These are phyloP conservation scores for Mortierella sp. DNA, from an alignment of 371 early-diverging fungal species.

Conservation along the genomic window DNA sequence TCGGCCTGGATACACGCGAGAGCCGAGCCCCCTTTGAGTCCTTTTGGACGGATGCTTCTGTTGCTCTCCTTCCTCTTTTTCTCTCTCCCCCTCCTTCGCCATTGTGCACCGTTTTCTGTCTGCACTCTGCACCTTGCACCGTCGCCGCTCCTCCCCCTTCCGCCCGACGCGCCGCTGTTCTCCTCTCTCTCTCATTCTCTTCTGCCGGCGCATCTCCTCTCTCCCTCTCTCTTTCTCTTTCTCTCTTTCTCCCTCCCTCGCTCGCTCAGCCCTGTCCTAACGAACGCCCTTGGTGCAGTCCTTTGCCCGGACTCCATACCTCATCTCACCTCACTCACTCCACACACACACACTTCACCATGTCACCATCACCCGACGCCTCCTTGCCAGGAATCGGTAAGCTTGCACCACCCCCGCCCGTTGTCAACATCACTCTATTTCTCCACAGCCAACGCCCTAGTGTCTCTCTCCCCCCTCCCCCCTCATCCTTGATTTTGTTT, in stretches of 20 bases:
- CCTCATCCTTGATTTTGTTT: not conserved
- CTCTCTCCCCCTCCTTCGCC: too few species aligned
- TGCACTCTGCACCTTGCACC: too few species aligned
- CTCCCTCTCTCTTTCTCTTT: not conserved
- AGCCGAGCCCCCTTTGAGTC: too few species aligned
- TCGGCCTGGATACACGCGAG: too few species aligned
- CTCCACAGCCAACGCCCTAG: conserved; percentile 9
- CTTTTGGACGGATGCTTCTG: too few species aligned
- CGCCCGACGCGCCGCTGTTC: too few species aligned
- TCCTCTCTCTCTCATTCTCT: too few species aligned
- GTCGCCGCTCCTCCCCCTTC: too few species aligned
- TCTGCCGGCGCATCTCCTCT: not conserved
- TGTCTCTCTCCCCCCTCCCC: not conserved
- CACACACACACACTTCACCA: conserved; percentile 4
- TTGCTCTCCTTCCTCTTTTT: too few species aligned
- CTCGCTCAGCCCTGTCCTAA: too few species aligned
- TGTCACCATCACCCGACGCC: conserved; percentile 50
- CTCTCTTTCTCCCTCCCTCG: not conserved
- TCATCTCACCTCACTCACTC: not conserved
- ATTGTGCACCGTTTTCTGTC: too few species aligned
- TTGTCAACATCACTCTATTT: conserved; percentile 33
- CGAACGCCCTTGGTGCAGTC: too few species aligned
- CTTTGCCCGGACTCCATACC: not conserved
- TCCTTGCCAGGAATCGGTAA: conserved; percentile 62
- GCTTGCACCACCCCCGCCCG: conserved; percentile 17